Evolutionary conservation across 176 grass and related monocot genomes (phyloP).

Genomic region (Hordeum marinum): DNA sequence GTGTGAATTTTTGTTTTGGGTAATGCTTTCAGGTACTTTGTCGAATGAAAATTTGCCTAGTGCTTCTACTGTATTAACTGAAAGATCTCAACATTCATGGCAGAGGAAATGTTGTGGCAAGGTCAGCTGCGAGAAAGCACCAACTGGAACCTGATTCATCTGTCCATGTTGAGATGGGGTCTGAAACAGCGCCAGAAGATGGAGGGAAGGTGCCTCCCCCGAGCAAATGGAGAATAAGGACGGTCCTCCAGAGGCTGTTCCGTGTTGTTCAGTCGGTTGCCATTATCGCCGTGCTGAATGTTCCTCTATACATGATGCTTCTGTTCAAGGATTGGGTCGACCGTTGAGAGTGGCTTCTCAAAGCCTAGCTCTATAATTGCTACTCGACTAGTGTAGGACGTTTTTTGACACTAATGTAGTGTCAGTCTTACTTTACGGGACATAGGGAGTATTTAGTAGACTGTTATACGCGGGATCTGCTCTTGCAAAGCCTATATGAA

Average conservation of each 20-base stretch:
- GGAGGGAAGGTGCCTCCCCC: conserved; percentile 35
- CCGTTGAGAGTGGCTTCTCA: conserved; percentile 35
- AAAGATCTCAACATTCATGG: background rate
- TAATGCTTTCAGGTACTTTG: background rate
- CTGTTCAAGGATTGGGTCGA: conserved; percentile 96
- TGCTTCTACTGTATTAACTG: background rate
- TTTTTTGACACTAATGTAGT: too few relatives aligned
- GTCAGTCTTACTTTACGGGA: too few relatives aligned
- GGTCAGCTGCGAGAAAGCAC: conserved; percentile 64
- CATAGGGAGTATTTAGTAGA: background rate
- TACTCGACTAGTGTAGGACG: background rate
- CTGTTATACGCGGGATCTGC: background rate
- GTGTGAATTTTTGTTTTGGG: background rate
- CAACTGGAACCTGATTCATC: conserved; percentile 50
- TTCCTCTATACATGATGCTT: conserved; percentile 97
- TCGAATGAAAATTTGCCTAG: background rate
- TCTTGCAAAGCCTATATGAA: conserved; percentile 1
- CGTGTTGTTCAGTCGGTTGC: conserved; percentile 69
- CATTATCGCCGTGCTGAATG: conserved; percentile 68
- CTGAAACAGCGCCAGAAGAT: conserved; percentile 47
- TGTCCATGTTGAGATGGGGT: conserved; percentile 57
- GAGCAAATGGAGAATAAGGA: conserved; percentile 55
- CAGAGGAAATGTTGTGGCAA: conserved; percentile 78
- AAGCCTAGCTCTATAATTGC: background rate
- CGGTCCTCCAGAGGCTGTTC: conserved; percentile 61